Evolutionary conservation across 768 basidiomycete genomes (phyloP), one percentile per base, ranked within the genome.

Genomic region (Austroboletus eburneus): DNA sequence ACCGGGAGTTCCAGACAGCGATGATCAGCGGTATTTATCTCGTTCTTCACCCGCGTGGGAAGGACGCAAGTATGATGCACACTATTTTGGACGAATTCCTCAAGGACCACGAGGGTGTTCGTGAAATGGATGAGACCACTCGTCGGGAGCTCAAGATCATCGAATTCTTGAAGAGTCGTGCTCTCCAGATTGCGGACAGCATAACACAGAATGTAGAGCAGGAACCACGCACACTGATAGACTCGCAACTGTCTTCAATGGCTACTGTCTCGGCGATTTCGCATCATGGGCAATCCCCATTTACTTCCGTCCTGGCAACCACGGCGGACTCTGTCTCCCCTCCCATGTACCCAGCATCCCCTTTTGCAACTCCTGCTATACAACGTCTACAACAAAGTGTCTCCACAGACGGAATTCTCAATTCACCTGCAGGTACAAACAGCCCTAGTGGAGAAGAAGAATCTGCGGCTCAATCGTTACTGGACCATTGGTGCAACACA

Each of bases 1-100:
- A 91, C 59, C 74, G 89, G 46, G 89, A 91, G 57, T 92, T 92
- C 66, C 89, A 91, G 63, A 84, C 87, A 9, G 85, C 87, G 9
- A 89, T 93, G 88, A 85, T 92, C 44, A 84, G 85, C 51, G 87
- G 91, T 10, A 90, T 93, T 42, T 90, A 90, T 61, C 78, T 91
- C 42, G 81, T 88, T 42, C 70, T 92, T 23, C 80, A 92, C 51
- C 90, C 87, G 2, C 80, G 72, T 30, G 89, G 88, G 4, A 71
- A 75, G 52, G 75, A 87, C 56, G 80, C 83, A 5, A 73, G 69
- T 5, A 74, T 71, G 35, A 91, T 93, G 88, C 85, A 87, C 57
- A 71, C 76, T 33, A 87, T 93, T 39, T 66, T 93, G 54, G 88
- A 91, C 49, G 77, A 73, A 4, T 93, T 91, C 65, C 72, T 91